Base-by-base conservation (phyloP, 148 eudicot genomes). In the Rhododendron kiyosumense region DNA sequence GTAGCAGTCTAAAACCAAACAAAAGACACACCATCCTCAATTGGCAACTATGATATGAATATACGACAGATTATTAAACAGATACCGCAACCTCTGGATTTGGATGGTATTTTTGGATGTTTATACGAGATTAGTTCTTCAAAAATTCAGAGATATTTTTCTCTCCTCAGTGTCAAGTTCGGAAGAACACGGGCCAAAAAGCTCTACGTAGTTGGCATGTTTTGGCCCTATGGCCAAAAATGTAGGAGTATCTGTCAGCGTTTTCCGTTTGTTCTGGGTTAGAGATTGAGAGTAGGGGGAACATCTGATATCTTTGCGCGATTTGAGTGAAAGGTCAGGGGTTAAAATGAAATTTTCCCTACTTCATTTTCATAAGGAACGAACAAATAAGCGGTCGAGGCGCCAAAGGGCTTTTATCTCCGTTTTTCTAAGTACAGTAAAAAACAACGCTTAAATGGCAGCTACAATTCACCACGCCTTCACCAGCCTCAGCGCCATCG, bases 381-480 rank as follows among this genome's bases (percentile, higher is more conserved):
- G 2, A 26, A 26, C 32, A n/a, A 38, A 75, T 7, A 76, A 41
- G n/a, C 79, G 45, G 46, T 41, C 10, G 11, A 36, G 4, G 48
- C 49, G 79, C 49, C 79, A 38, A 76, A 76, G 20, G 48, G 26
- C 79, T 76, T 38, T 76, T 38, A 76, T 76, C 79, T 38, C 8
- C 79, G 43, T 41, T 41, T 41, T 41, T 41, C 45, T 41, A 41
- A 41, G 45, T 36, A 36, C 38, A 36, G 38, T 41, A 41, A 41
- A 41, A 41, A 41, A 41, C 78, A 36, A 20, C 24, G 41, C 24
- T 32, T 34, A 7, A 30, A 87, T 87, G 88, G 88, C 88, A 74
- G 83, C 86, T 7, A 83, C 81, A 46, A 28, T 82, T 51, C 89
- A 87, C n/a, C 82, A 65, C 15, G 67, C 81, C 45, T 83, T 89